Conservation (phyloP, 2,329 filamentous ascomycete species). For the Cladosporium sp. region DNA sequence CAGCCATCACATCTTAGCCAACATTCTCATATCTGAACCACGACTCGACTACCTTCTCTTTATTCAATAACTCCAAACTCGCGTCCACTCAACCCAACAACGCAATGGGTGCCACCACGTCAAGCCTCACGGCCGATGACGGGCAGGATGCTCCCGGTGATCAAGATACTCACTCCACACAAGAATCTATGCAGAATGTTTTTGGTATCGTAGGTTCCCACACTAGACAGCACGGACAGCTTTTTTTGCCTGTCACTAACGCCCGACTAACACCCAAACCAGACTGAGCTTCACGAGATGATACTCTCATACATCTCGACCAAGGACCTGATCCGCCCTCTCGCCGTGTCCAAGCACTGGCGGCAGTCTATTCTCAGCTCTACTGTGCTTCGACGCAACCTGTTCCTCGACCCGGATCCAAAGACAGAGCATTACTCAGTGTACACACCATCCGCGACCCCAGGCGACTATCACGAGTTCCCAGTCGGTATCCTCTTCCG, state of each 20-base stretch:
- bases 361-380: neutral
- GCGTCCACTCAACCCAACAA: too few relatives aligned
- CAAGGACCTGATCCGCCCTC: neutral
- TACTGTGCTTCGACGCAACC: neutral
- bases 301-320: neutral
- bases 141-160: neutral
- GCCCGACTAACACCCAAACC: too few relatives aligned
- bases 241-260: neutral
- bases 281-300: neutral
- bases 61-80: too few relatives aligned
- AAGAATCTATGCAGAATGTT: neutral
- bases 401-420: neutral
- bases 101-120: too few relatives aligned
- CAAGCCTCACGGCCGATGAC: too few relatives aligned
- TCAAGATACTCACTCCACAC: neutral
- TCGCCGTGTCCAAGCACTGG: neutral
- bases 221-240: neutral
- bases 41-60: too few relatives aligned
- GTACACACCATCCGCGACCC: too few relatives aligned
- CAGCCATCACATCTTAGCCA: neutral
- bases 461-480: too few relatives aligned
- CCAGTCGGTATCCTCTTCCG: neutral
- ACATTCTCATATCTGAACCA: neutral
- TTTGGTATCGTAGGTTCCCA: neutral
- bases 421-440: neutral